Percentiles rank a stretch among this genome's conserved stretches.
phyloP scores from a whole-genome alignment of 2,329 filamentous ascomycete species.

The Lachnellula arida region DNA sequence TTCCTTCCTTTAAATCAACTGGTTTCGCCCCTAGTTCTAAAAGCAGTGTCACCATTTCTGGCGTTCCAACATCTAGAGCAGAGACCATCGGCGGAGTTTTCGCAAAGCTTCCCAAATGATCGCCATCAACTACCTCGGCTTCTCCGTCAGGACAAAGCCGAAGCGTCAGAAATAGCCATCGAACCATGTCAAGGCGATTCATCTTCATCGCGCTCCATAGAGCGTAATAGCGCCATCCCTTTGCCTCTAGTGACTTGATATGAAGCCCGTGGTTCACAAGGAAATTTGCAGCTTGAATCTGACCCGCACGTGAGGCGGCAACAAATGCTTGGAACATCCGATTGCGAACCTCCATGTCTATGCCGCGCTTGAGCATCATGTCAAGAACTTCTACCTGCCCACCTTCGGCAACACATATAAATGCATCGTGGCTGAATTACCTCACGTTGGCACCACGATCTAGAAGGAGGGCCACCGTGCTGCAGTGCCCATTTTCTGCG shows the following conservation, averaged over 20 bases:
- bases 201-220: neutral
- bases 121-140: neutral
- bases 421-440: neutral
- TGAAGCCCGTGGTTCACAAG: neutral
- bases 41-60: neutral
- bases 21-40: neutral
- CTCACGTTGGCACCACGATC: neutral
- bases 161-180: neutral
- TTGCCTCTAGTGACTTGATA: neutral
- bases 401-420: neutral
- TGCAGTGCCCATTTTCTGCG: neutral
- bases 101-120: neutral
- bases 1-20: neutral
- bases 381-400: neutral
- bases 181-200: neutral
- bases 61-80: neutral
- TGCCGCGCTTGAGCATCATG: neutral
- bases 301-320: neutral
- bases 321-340: neutral
- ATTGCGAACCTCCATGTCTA: neutral
- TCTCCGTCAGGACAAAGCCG: neutral
- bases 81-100: neutral
- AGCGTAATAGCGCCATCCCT: neutral
- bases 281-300: neutral
- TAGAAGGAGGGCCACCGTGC: neutral